Percentiles rank a stretch among this genome's conserved stretches.
Conservation (phyloP, 306 rosid species). For the Lupinus albus region DNA sequence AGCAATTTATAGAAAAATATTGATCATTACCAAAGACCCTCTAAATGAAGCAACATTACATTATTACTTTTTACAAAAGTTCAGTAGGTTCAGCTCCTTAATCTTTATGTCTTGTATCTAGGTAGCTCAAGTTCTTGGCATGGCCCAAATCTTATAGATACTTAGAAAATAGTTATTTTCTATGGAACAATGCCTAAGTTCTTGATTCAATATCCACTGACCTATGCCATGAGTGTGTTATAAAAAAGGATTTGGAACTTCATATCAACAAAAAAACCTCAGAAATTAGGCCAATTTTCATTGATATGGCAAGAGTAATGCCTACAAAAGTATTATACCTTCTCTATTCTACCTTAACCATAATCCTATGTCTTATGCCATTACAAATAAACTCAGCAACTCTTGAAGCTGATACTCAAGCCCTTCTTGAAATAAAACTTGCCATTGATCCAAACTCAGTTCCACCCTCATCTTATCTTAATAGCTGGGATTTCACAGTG, state of each 20-base stretch:
- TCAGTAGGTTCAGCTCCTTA: slow-evolving; percentile 40
- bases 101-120: slow-evolving; percentile 33
- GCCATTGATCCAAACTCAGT: slow-evolving; percentile 54
- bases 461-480: slow-evolving; percentile 39
- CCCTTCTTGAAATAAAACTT: slow-evolving; percentile 42
- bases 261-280: slow-evolving; percentile 5
- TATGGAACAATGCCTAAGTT: background rate
- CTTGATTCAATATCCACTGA: background rate
- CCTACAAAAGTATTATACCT: slow-evolving; percentile 13
- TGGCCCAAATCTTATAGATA: slow-evolving; percentile 23
- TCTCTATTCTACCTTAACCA: slow-evolving; percentile 32
- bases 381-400: slow-evolving; percentile 38
- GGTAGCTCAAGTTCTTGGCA: slow-evolving; percentile 50
- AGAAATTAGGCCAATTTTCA: slow-evolving; percentile 12
- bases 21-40: slow-evolving; percentile 11
- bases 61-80: background rate
- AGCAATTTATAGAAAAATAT: background rate
- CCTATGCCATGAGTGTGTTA: slow-evolving; percentile 29
- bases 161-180: too few species aligned
- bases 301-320: slow-evolving; percentile 39
- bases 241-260: slow-evolving; percentile 44
- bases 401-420: slow-evolving; percentile 34
- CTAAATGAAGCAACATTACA: too few species aligned
- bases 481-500: slow-evolving; percentile 48
- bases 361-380: slow-evolving; percentile 21